Percentiles rank a stretch among this genome's conserved stretches.
phyloP scores from a whole-genome alignment of 345 rosid genomes.

The Luvunga scandens region DNA sequence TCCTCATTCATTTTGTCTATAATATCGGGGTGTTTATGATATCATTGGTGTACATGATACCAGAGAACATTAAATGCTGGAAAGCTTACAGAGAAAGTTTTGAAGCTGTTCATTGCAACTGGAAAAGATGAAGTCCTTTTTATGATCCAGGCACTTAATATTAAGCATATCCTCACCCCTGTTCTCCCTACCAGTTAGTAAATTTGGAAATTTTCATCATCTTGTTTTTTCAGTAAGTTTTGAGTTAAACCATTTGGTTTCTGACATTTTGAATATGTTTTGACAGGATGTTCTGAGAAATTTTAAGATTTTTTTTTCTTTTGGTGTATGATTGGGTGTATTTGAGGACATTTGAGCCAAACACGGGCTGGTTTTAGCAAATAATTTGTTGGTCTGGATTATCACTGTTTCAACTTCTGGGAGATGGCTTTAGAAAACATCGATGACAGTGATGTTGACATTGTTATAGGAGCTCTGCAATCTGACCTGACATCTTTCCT shows the following conservation, averaged over 20 bases:
- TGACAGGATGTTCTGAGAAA: slow-evolving; percentile 64
- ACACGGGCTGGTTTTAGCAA: slow-evolving; percentile 2
- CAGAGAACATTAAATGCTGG: slow-evolving; percentile 89
- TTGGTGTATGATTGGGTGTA: neutral
- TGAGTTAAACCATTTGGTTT: neutral
- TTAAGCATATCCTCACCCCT: slow-evolving; percentile 50
- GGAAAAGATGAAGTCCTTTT: slow-evolving; percentile 77
- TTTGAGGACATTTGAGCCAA: slow-evolving; percentile 2
- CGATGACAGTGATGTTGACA: slow-evolving; percentile 72
- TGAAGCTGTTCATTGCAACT: slow-evolving; percentile 65
- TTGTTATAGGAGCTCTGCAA: slow-evolving; percentile 86
- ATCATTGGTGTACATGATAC: slow-evolving; percentile 20
- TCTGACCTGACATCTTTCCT: slow-evolving; percentile 69
- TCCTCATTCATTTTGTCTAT: neutral
- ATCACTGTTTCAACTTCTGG: slow-evolving; percentile 12
- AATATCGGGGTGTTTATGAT: neutral
- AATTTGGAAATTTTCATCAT: neutral
- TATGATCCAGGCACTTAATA: slow-evolving; percentile 53
- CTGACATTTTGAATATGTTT: slow-evolving; percentile 21
- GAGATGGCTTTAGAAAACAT: slow-evolving; percentile 56
- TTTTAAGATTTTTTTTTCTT: slow-evolving; percentile 28
- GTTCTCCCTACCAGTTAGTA: slow-evolving; percentile 85
- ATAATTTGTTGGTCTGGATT: slow-evolving; percentile 11
- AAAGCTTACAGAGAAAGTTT: slow-evolving; percentile 69
- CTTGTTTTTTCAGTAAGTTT: neutral